Conservation (phyloP, 2,329 filamentous ascomycete genomes). For the Ophiognomonia clavigignenti-juglandacearum region DNA sequence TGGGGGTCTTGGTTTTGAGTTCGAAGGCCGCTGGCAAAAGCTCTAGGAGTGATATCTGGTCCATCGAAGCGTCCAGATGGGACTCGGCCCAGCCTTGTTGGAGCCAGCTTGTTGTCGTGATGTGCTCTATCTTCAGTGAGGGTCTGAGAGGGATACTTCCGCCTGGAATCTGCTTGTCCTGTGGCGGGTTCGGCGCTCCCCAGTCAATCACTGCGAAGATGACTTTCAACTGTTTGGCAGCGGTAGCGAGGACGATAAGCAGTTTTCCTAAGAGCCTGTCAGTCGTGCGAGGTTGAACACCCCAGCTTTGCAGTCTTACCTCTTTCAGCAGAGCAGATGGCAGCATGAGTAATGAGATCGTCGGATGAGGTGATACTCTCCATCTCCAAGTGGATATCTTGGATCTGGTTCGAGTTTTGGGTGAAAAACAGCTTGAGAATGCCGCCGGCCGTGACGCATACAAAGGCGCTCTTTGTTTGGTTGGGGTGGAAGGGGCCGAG, state of each 20-base stretch:
- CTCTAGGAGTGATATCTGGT: conserved; percentile 68
- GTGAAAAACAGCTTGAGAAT: conserved; percentile 72
- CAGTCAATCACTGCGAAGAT: conserved; percentile 72
- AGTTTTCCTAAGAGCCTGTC: conserved; percentile 42
- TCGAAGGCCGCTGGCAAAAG: conserved; percentile 65
- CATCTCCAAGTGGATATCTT: conserved; percentile 68
- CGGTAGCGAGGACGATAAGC: conserved; percentile 62
- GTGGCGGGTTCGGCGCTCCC: conserved; percentile 53
- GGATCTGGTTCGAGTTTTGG: conserved; percentile 66
- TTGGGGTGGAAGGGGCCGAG: conserved; percentile 71
- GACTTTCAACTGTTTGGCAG: conserved; percentile 67
- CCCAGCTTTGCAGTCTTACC: conserved; percentile 39
- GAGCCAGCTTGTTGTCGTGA: conserved; percentile 55
- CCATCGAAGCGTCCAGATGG: conserved; percentile 45
- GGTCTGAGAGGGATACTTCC: conserved; percentile 44
- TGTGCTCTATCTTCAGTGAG: conserved; percentile 48
- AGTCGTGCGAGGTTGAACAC: conserved; percentile 9
- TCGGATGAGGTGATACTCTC: conserved; percentile 68
- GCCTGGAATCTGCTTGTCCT: conserved; percentile 49
- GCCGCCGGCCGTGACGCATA: conserved; percentile 73
- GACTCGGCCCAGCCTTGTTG: conserved; percentile 40
- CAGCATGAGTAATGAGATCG: conserved; percentile 75
- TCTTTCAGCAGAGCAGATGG: conserved; percentile 70
- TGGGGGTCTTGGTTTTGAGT: conserved; percentile 48
- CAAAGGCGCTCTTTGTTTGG: conserved; percentile 64